Evolutionary conservation across 169 alveolate species (phyloP), one percentile per base, ranked within the genome.

Genomic region (Amoebophrya sp.): DNA sequence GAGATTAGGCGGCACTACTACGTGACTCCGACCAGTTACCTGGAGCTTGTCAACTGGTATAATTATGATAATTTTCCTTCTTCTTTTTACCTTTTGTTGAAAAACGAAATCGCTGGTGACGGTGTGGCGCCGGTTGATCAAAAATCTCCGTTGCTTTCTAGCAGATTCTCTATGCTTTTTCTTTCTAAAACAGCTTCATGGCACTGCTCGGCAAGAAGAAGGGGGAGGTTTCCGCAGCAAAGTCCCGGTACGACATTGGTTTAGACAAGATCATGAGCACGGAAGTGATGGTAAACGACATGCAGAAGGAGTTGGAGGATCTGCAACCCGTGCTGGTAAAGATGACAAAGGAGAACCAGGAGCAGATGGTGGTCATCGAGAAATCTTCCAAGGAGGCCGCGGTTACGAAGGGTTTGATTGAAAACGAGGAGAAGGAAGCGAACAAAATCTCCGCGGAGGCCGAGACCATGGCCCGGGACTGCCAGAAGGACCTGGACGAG

Each of bases 11-110:
- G 97, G 93, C 96, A 97, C 93, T 98, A 97, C 54, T 97, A 98
- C 94, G 99, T 98, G 90, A 98, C 99, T 0, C 99, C 99, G 23
- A 97, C 98, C 90, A 96, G 98, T 32, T 98, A 97, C 96, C 96
- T 97, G 66, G 96, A 98, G 90, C 97, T 97, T 93, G 95, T 98
- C 90, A 97, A 97, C 91, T 96, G 83, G 83, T 66, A 66, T 25
- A n/a, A n/a, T n/a, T n/a, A n/a, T n/a, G n/a, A n/a, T n/a, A n/a
- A n/a, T n/a, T n/a, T n/a, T n/a, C n/a, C n/a, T n/a, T n/a, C n/a
- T n/a, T n/a, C n/a, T n/a, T n/a, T n/a, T n/a, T n/a, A n/a, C n/a
- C n/a, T n/a, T n/a, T n/a, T n/a, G n/a, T n/a, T n/a, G n/a, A n/a
- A n/a, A n/a, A n/a, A n/a, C n/a, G n/a, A n/a, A n/a, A n/a, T n/a